phyloP scores from a whole-genome alignment of 495 filamentous ascomycete species.

The Podospora pseudocomata region DNA sequence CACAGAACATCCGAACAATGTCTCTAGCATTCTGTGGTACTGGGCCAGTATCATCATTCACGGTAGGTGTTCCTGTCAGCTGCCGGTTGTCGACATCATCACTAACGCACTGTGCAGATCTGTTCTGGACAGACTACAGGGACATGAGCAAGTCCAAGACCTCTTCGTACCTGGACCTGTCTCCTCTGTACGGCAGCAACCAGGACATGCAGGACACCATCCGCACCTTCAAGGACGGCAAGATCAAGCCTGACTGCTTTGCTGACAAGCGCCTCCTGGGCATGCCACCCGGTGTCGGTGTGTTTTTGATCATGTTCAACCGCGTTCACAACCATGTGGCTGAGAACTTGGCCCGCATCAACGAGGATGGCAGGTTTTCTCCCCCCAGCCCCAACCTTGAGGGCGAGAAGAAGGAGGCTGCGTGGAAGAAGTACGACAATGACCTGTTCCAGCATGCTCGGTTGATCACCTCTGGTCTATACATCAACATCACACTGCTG shows the following conservation, averaged over 20 bases:
- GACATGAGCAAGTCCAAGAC: conserved; percentile 60
- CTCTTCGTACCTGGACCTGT: conserved; percentile 81
- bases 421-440: conserved; percentile 71
- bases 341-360: conserved; percentile 63
- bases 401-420: conserved; percentile 51
- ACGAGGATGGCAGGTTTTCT: conserved; percentile 67
- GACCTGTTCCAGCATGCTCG: conserved; percentile 81
- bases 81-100: neutral
- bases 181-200: conserved; percentile 82
- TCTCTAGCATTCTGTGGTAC: conserved; percentile 87
- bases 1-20: conserved; percentile 58
- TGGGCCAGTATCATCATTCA: conserved; percentile 89
- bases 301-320: conserved; percentile 69
- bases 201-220: conserved; percentile 69
- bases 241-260: conserved; percentile 78
- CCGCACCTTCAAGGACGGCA: conserved; percentile 76
- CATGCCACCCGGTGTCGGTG: conserved; percentile 81
- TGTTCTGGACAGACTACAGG: conserved; percentile 41
- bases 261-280: conserved; percentile 71
- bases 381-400: conserved; percentile 50
- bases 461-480: conserved; percentile 74
- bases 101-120: conserved; percentile 20
- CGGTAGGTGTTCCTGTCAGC: conserved; percentile 29
- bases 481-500: conserved; percentile 77
- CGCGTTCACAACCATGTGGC: conserved; percentile 81